These are phyloP conservation scores for Cardamine resedifolia DNA, from an alignment of 345 rosid genomes.

Conservation along the genomic window DNA sequence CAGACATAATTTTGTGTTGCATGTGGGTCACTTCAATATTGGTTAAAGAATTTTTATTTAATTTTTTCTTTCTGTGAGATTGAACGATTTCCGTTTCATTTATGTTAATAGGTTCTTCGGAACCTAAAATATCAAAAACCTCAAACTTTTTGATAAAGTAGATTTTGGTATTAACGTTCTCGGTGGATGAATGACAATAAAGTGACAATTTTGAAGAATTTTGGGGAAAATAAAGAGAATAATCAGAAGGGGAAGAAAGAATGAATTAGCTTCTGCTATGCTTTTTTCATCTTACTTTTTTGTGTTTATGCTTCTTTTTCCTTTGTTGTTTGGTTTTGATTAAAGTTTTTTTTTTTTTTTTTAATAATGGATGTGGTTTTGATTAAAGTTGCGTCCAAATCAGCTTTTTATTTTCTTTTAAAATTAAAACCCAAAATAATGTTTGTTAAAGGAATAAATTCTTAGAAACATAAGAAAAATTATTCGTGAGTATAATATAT, in stretches of 20 bases:
- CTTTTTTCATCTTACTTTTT: constrained; percentile 24
- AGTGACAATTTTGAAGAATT: constrained; percentile 22
- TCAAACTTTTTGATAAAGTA: constrained; percentile 11
- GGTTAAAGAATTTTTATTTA: background rate
- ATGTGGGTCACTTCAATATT: background rate
- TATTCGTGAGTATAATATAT: constrained; percentile 33
- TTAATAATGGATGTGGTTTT: constrained; percentile 13
- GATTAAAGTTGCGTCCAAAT: constrained; percentile 22
- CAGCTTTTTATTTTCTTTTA: constrained; percentile 21
- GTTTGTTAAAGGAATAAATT: background rate
- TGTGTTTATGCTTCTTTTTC: constrained; percentile 25
- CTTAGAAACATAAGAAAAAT: background rate
- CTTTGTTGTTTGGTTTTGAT: constrained; percentile 31
- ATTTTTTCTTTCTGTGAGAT: background rate
- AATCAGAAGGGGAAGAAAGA: constrained; percentile 31
- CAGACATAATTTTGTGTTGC: background rate
- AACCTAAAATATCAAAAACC: background rate
- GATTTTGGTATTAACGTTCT: constrained; percentile 2
- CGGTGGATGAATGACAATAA: constrained; percentile 22
- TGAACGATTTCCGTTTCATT: background rate
- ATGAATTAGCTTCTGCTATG: constrained; percentile 28
- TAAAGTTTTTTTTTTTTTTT: constrained; percentile 28
- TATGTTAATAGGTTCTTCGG: background rate
- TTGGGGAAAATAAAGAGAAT: constrained; percentile 17
- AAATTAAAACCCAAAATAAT: background rate